Conservation (phyloP, 164 flowering plant genomes). For the Hamamelis virginiana region DNA sequence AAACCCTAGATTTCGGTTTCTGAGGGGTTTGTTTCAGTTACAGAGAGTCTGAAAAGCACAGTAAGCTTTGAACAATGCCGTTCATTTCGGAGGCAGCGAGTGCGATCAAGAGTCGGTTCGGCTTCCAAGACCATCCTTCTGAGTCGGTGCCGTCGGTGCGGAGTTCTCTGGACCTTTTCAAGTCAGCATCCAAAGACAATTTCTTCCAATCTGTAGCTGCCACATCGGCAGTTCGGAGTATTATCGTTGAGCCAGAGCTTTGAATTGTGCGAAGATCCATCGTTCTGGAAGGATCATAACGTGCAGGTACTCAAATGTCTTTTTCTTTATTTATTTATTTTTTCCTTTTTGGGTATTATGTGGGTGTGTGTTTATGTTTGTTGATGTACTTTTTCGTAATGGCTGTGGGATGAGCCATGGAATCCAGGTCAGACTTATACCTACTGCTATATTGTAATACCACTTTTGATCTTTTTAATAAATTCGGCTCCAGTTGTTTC, state of each 20-base stretch:
- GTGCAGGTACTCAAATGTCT: conserved; percentile 58
- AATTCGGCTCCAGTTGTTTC: too few species aligned
- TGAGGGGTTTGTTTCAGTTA: too few species aligned
- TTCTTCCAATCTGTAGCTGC: conserved; percentile 9
- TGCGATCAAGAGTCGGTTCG: conserved; percentile 59
- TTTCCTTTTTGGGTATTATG: not conserved
- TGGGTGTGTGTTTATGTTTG: too few species aligned
- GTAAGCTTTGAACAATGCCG: conserved; percentile 40
- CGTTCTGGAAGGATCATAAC: conserved; percentile 89
- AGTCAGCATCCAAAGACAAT: conserved; percentile 38
- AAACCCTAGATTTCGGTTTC: not conserved
- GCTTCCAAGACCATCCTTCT: conserved; percentile 42
- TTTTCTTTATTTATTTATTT: not conserved
- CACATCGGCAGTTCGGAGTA: conserved; percentile 24
- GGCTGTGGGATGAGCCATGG: too few species aligned
- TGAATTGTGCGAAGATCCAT: conserved; percentile 77
- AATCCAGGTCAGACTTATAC: too few species aligned
- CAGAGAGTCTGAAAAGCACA: too few species aligned
- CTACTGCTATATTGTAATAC: too few species aligned
- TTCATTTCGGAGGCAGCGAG: conserved; percentile 67
- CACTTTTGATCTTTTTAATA: too few species aligned
- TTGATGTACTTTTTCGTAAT: too few species aligned
- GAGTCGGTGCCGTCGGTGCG: conserved; percentile 23
- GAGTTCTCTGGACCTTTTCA: conserved; percentile 49
- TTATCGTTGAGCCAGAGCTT: conserved; percentile 46